Percentiles rank a stretch among this genome's conserved stretches.
phyloP scores from a whole-genome alignment of 164 flowering plant genomes.

The Sedum album region DNA sequence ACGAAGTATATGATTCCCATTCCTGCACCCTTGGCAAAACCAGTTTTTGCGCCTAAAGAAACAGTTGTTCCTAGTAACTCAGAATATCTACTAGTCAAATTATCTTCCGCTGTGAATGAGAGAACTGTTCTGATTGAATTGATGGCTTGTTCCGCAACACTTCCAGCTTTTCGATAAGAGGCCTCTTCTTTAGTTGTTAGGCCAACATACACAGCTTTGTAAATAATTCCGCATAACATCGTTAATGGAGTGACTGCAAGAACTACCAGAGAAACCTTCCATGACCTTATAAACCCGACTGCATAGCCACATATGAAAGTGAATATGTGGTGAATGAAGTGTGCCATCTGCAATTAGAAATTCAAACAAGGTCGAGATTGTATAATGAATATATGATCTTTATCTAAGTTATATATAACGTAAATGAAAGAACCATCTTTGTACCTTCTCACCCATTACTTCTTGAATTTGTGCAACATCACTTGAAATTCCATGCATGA shows the following conservation, averaged over 20 bases:
- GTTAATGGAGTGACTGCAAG: conserved; percentile 60
- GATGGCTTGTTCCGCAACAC: conserved; percentile 59
- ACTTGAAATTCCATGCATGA: conserved; percentile 70
- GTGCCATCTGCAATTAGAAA: conserved; percentile 54
- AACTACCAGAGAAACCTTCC: conserved; percentile 61
- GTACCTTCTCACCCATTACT: conserved; percentile 79
- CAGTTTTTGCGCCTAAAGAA: conserved; percentile 53
- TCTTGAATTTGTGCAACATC: conserved; percentile 81
- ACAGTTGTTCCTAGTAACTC: conserved; percentile 29
- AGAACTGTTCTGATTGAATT: conserved; percentile 61
- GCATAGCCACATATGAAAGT: conserved; percentile 62
- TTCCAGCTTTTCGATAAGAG: conserved; percentile 57
- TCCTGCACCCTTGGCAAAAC: conserved; percentile 75
- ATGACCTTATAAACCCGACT: conserved; percentile 59
- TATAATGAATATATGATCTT: not conserved
- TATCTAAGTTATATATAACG: not conserved
- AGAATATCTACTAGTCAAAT: conserved; percentile 35
- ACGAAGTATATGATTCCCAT: conserved; percentile 68
- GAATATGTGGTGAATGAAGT: conserved; percentile 53
- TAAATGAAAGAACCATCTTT: not conserved
- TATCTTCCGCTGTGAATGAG: conserved; percentile 60
- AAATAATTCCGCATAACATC: conserved; percentile 69
- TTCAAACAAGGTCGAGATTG: not conserved
- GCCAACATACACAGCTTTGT: conserved; percentile 71
- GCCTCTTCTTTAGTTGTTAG: conserved; percentile 66